Evolutionary conservation across 169 alveolate genomes (phyloP).

Genomic region (Miamiensis avidus): DNA sequence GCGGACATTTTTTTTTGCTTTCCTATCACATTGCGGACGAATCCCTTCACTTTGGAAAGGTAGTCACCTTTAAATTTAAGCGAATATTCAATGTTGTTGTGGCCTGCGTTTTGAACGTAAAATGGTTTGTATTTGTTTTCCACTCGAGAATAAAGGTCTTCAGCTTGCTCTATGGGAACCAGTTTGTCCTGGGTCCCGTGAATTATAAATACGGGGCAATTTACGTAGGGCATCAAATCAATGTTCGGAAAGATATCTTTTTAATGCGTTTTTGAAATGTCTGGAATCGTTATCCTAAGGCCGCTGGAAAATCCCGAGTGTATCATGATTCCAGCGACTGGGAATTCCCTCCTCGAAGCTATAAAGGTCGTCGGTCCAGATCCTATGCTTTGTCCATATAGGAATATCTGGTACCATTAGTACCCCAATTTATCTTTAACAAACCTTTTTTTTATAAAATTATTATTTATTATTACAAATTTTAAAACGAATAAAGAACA

Average conservation of each 20-base stretch:
- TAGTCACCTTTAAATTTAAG: constrained; percentile 33
- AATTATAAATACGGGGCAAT: constrained; percentile 73
- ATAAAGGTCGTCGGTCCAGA: constrained; percentile 75
- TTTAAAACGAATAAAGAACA: neutral
- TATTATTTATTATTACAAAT: constrained; percentile 10
- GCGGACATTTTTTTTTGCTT: too few relatives aligned
- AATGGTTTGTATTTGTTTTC: constrained; percentile 26
- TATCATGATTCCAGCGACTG: constrained; percentile 89
- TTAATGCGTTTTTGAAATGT: constrained; percentile 44
- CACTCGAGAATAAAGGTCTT: constrained; percentile 27
- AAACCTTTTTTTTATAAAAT: neutral
- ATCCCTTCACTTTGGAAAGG: constrained; percentile 25
- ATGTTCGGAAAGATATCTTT: constrained; percentile 69
- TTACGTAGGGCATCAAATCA: constrained; percentile 57
- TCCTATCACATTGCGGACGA: neutral
- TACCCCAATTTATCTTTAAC: constrained; percentile 18
- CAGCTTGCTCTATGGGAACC: constrained; percentile 61
- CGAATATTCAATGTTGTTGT: constrained; percentile 46
- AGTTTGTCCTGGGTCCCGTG: constrained; percentile 72
- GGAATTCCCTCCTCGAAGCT: constrained; percentile 40
- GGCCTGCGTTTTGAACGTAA: constrained; percentile 49
- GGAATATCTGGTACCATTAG: constrained; percentile 28
- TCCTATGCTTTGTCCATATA: constrained; percentile 88
- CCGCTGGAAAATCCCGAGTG: constrained; percentile 90
- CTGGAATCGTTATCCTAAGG: constrained; percentile 54